Percentiles rank a stretch among this genome's conserved stretches.
Conservation (phyloP, 139 green algal genomes). For the Dunaliella primolecta region DNA sequence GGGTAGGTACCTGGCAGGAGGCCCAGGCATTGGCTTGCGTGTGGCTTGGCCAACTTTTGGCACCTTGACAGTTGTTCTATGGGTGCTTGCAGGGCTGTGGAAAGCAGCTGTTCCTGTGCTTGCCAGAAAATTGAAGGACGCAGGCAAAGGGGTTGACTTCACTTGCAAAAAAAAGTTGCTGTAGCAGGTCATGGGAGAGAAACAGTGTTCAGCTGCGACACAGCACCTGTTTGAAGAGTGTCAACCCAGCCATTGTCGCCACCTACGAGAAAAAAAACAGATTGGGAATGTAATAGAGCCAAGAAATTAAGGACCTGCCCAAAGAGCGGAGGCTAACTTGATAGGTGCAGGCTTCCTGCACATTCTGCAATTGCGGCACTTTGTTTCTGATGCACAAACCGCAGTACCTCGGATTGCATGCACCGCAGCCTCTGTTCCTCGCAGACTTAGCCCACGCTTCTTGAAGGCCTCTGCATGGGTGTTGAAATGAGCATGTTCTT, state of each 20-base stretch:
- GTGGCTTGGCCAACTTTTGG: background rate
- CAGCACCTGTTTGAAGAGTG: too few relatives aligned
- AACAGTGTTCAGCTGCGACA: too few relatives aligned
- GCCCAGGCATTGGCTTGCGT: background rate
- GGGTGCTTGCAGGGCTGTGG: background rate
- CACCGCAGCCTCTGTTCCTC: background rate
- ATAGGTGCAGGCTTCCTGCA: too few relatives aligned
- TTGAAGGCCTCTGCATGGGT: background rate
- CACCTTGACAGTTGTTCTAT: background rate
- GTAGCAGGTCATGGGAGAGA: too few relatives aligned
- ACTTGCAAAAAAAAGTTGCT: background rate
- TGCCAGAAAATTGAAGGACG: too few relatives aligned
- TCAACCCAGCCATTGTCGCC: too few relatives aligned
- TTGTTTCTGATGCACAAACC: too few relatives aligned
- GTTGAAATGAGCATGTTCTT: conserved; percentile 7
- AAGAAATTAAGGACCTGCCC: too few relatives aligned
- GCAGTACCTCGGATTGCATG: background rate
- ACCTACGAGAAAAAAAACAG: too few relatives aligned
- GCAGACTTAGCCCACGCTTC: background rate
- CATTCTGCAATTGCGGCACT: background rate
- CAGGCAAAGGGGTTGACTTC: too few relatives aligned
- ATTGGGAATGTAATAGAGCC: too few relatives aligned
- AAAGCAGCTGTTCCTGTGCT: background rate
- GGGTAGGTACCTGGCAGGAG: background rate
- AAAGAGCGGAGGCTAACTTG: too few relatives aligned